Evolutionary conservation across 208 protist genomes (phyloP).

Genomic region (Trypanosoma vivax): DNA sequence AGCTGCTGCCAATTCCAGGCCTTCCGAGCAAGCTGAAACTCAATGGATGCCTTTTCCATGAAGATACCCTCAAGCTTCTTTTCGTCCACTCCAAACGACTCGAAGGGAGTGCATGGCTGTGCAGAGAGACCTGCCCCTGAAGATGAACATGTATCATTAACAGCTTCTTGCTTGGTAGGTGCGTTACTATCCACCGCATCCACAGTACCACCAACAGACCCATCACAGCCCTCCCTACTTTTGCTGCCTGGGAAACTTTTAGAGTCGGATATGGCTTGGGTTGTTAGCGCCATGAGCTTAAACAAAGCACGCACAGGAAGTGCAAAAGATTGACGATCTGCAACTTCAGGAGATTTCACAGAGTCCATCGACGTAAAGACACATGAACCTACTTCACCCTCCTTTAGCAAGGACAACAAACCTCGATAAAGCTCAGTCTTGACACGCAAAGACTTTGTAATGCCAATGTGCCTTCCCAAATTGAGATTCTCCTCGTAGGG

Average conservation of each 20-base stretch:
- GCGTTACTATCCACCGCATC: neutral
- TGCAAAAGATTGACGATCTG: neutral
- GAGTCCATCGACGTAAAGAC: slow-evolving; percentile 54
- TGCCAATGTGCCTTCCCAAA: slow-evolving; percentile 77
- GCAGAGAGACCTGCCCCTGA: neutral
- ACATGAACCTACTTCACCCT: slow-evolving; percentile 49
- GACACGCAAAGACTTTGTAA: slow-evolving; percentile 81
- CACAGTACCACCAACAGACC: neutral
- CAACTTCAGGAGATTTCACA: neutral
- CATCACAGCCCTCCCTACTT: neutral
- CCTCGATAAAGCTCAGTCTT: slow-evolving; percentile 71
- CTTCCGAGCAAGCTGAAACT: slow-evolving; percentile 49
- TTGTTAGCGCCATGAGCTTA: slow-evolving; percentile 18
- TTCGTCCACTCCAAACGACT: slow-evolving; percentile 20
- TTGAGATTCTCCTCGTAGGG: slow-evolving; percentile 88
- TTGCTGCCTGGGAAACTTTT: neutral
- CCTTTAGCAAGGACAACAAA: slow-evolving; percentile 71
- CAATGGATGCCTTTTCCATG: slow-evolving; percentile 31
- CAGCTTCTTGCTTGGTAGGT: neutral
- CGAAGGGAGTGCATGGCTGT: neutral
- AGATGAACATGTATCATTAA: neutral
- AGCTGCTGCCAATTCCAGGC: slow-evolving; percentile 82
- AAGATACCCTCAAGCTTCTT: slow-evolving; percentile 33
- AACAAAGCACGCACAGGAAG: slow-evolving; percentile 19
- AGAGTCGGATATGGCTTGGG: slow-evolving; percentile 12